Evolutionary conservation across 2,329 filamentous ascomycete species (phyloP), one percentile per base, ranked within the genome.

Genomic region (Colletotrichum horii): DNA sequence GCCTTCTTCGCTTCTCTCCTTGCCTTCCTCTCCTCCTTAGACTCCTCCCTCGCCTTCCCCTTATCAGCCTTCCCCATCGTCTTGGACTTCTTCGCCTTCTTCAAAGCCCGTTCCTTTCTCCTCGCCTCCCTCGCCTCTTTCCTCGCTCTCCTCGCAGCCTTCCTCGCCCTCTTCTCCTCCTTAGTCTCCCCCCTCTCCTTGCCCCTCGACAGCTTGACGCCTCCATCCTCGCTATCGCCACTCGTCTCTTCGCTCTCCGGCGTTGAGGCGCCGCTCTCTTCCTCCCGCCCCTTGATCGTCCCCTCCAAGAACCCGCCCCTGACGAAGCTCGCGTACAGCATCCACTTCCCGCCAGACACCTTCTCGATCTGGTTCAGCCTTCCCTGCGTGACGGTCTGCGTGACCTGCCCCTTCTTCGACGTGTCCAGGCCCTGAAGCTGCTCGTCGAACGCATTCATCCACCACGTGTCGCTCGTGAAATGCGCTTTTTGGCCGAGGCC

Each of bases 361-460:
- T 87, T 88, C 69, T 89, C 88, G 72, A 93, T 87, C 78, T 88
- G 88, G 79, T 92, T 89, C 67, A 92, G 85, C 76, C 89, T 87
- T 76, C 90, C 87, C 73, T 88, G 87, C 36, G 85, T 87, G 77
- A 91, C 83, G 75, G 91, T 89, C 87, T 93, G 86, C 79, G 90
- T 85, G 71, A 92, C 86, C 79, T 87, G 86, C 69, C 91, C 89
- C 78, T 90, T 85, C 78, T 88, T 88, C 28, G 89, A 88, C 2
- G 90, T 92, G 82, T 94, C 94, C 69, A 98, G 89, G 6, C 93
- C 94, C 84, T 97, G 94, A 78, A 98, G 87, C 71, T 96, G 96
- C 83, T 96, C 93, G 84, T 98, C 96, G 79, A 98, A 98, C 14
- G 97, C 97, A 74, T 95, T 94, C 85, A 98, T 89, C 97, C 97